These are phyloP conservation scores for Saccharomyces hybrid DNA, from an alignment of 1,139 yeast genomes.

Conservation along the genomic window DNA sequence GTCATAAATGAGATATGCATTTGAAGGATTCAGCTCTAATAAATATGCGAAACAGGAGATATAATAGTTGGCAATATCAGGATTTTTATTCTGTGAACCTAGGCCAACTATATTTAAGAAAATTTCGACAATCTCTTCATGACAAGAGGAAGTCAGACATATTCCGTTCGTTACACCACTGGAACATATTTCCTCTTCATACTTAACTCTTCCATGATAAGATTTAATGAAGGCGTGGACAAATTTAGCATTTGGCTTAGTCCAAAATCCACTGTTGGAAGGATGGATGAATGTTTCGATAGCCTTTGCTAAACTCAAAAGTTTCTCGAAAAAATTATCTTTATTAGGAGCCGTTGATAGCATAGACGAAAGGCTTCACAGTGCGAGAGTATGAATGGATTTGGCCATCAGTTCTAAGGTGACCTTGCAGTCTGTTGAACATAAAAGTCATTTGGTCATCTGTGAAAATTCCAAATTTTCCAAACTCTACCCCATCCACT, in stretches of 20 bases:
- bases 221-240: constrained; percentile 49
- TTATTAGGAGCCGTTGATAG: constrained; percentile 49
- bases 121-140: constrained; percentile 36
- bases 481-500: constrained; percentile 32
- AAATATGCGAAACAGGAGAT: constrained; percentile 55
- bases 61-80: constrained; percentile 51
- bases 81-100: constrained; percentile 74
- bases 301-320: constrained; percentile 55
- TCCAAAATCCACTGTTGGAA: constrained; percentile 83
- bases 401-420: constrained; percentile 47
- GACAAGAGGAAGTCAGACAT: constrained; percentile 41
- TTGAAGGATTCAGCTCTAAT: constrained; percentile 53
- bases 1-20: constrained; percentile 47
- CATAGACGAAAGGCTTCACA: constrained; percentile 57
- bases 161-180: constrained; percentile 35
- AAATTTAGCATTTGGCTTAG: constrained; percentile 58
- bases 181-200: constrained; percentile 35
- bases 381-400: constrained; percentile 51
- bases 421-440: constrained; percentile 42
- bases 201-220: constrained; percentile 50
- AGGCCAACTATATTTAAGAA: constrained; percentile 55
- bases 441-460: constrained; percentile 51
- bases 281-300: constrained; percentile 88
- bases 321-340: constrained; percentile 46
- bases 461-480: constrained; percentile 55